Base-by-base conservation (phyloP, 306 rosid species). In the Pterocarpus santalinus region DNA sequence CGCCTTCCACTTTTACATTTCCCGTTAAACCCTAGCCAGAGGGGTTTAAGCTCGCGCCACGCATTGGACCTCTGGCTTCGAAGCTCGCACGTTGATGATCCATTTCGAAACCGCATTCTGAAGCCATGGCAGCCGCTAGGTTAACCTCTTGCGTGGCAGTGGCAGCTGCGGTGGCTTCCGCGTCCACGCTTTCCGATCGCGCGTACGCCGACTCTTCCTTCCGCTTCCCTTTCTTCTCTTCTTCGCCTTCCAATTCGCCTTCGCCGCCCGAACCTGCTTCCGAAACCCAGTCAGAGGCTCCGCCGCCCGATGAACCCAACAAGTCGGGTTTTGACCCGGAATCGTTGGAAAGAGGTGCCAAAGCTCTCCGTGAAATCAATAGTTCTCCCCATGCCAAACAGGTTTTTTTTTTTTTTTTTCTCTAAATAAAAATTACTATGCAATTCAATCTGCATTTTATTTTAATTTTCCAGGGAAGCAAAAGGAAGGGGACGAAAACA, bases 341-440 rank as follows among this genome's bases (percentile, higher is more conserved):
- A 69, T 78, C 94, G 38, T 84, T 94, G 65, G 99, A 96, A 80
- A 86, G 94, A 90, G 99, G 90, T 30, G 99, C 98, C 35, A 92
- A 90, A 80, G 97, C 99, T 83, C 92, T 92, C 63, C 90, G 97
- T 13, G 87, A 90, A 85, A 96, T 96, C 85, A 96, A 94, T 55
- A 84, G 74, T 65, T 92, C 97, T 67, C 68, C 90, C 32, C 39
- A 84, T 44, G 57, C 94, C 36, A 94, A 92, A 83, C 88, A 89
- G 98, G 98, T 94, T 28, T 58, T 52, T 28, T 12, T 0, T 4
- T 68, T 1, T 16, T 10, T 39, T n/a, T 28, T 11, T 39, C 12
- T 43, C 16, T 8, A 65, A 4, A n/a, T 39, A 22, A 22, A 22
- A 22, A 22, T 22, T 22, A 22, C 28, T 28, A 4, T 34, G 34